Evolutionary conservation across 768 basidiomycete species (phyloP), one percentile per base, ranked within the genome.

Genomic region (Boletus sp.): DNA sequence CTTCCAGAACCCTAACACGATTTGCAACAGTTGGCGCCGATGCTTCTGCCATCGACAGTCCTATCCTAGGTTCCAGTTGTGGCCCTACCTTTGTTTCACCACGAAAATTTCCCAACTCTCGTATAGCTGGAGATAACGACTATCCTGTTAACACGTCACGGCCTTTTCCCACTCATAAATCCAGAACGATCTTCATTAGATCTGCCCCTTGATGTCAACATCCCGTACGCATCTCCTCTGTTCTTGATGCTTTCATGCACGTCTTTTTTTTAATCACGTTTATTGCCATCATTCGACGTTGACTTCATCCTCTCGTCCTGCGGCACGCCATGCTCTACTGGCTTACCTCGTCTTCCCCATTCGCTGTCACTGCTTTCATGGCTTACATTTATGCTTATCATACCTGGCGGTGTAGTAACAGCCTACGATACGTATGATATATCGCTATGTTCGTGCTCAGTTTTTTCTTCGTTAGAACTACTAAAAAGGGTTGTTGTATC

Each of bases 141-240:
- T 66, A 70, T 18, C 71, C 69, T 48, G 54, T 66, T 2, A 51
- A 67, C 58, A 67, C 42, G 64, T 69, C 20, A 53, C 63, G 0
- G 64, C 70, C 35, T 72, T 70, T 52, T 72, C 74, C 15, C 67
- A 65, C 29, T 73, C 72, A 1, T 70, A 71, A 2, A 51, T 64
- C 20, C 56, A 56, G 32, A 12, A 54, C 47, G 58, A 47, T 7
- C 39, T 42, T 14, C 58, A 54, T 10, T 65, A 59, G 56, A 50
- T 45, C 28, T n/a, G 17, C 37, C 32, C 30, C 28, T n/a, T 47
- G 32, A 32, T 50, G 47, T 57, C 52, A 35, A 24, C 36, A 37
- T 15, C 36, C 40, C 55, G 59, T 62, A 56, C 50, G 46, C 55
- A 33, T 50, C 30, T 49, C 37, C 47, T 37, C 36, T 62, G 44